phyloP scores from a whole-genome alignment of 495 filamentous ascomycete species.

The Podospora bellae-mahoneyi region DNA sequence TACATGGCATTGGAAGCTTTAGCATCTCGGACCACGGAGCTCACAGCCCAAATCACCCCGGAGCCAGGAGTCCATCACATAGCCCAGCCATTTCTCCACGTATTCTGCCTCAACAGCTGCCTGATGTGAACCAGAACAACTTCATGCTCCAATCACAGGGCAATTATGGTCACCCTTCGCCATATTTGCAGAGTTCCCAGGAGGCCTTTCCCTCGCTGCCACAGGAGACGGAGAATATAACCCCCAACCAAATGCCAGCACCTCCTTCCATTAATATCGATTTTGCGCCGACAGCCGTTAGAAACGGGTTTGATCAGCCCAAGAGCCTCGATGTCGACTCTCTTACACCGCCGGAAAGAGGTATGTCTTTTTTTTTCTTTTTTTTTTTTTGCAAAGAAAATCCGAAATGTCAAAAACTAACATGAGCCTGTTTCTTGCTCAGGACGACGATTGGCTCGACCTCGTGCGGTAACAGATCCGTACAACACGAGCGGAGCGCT shows the following conservation, averaged over 20 bases:
- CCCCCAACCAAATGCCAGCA: conserved; percentile 68
- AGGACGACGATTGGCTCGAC: conserved; percentile 54
- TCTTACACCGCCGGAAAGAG: conserved; percentile 78
- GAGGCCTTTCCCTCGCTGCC: conserved; percentile 58
- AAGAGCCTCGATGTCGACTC: conserved; percentile 72
- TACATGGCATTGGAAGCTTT: conserved; percentile 73
- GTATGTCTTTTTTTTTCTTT: conserved; percentile 47
- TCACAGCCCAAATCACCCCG: conserved; percentile 48
- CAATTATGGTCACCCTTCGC: conserved; percentile 45
- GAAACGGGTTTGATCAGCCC: conserved; percentile 65
- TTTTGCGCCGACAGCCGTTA: conserved; percentile 72
- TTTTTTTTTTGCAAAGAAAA: neutral
- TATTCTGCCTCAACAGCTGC: conserved; percentile 68
- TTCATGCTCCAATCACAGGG: conserved; percentile 51
- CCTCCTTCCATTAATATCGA: conserved; percentile 91
- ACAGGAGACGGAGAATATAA: conserved; percentile 40
- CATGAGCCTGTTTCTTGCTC: conserved; percentile 13
- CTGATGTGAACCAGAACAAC: conserved; percentile 46
- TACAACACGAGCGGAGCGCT: conserved; percentile 46
- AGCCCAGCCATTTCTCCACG: conserved; percentile 85
- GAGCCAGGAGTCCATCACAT: conserved; percentile 70
- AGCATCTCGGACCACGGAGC: conserved; percentile 71
- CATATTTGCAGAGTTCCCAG: conserved; percentile 54
- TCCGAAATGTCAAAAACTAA: neutral
- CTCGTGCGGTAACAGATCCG: conserved; percentile 72